phyloP scores from a whole-genome alignment of 2,329 filamentous ascomycete species.

The Hysterium pulicare region DNA sequence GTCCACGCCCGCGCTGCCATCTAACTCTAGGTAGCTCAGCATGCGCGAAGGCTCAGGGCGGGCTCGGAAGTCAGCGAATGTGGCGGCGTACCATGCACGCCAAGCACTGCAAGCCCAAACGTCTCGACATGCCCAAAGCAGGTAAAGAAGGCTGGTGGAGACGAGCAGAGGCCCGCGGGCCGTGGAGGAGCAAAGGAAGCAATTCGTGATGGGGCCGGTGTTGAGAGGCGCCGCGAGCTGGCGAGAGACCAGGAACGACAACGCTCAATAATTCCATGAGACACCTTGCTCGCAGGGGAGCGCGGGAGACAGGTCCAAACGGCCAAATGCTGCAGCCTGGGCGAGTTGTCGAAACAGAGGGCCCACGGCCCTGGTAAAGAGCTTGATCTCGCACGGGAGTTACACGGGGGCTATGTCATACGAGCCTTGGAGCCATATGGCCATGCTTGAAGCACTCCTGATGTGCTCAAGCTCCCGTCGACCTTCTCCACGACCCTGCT shows the following conservation, averaged over 20 bases:
- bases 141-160: neutral
- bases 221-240: neutral
- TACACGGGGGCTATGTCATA: conserved; percentile 40
- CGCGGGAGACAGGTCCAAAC: neutral
- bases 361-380: conserved; percentile 28
- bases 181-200: neutral
- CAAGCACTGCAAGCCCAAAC: conserved; percentile 22
- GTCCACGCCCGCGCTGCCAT: neutral
- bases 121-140: conserved; percentile 20
- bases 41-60: no score
- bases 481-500: conserved; percentile 31
- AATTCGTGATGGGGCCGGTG: neutral
- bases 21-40: neutral
- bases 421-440: conserved; percentile 32
- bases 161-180: neutral
- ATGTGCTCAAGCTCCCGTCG: conserved; percentile 38
- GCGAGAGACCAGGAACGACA: no score
- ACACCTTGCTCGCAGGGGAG: neutral
- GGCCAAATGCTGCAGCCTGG: conserved; percentile 13
- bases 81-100: conserved; percentile 25
- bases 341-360: conserved; percentile 17
- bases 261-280: neutral
- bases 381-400: conserved; percentile 32
- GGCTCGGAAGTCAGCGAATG: conserved; percentile 17
- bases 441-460: conserved; percentile 25